phyloP scores from a whole-genome alignment of 2,329 filamentous ascomycete species.

The Aureobasidium sp. region DNA sequence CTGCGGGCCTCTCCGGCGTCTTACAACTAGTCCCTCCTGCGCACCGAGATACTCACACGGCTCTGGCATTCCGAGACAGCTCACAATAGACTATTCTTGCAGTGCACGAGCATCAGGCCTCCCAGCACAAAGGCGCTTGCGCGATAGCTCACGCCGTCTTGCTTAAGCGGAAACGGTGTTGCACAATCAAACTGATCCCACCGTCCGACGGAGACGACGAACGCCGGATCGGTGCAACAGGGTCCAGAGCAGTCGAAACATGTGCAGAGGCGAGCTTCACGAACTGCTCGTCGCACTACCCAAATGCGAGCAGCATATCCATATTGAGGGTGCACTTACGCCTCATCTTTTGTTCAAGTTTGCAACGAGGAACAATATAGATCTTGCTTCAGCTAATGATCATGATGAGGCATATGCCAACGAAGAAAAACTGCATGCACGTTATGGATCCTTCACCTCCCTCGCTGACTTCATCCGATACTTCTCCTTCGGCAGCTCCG shows the following conservation, averaged over 20 bases:
- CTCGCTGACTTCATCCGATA: conserved; percentile 6
- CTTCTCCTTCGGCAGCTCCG: conserved; percentile 1
- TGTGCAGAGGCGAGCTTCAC: conserved; percentile 1
- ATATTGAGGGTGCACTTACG: conserved; percentile 11
- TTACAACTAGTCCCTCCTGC: background rate
- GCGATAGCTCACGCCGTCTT: background rate
- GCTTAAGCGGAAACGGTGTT: background rate
- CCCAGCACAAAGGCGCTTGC: background rate
- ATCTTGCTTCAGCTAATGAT: background rate
- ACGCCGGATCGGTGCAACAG: background rate
- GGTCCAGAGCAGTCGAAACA: background rate
- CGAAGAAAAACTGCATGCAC: background rate
- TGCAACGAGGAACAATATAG: conserved; percentile 1
- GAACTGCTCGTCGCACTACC: conserved; percentile 2
- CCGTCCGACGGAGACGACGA: background rate
- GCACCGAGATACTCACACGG: background rate
- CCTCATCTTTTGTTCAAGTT: conserved; percentile 3
- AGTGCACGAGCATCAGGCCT: conserved; percentile 6
- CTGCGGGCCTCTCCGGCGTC: conserved; percentile 3
- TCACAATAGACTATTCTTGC: background rate
- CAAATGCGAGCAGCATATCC: conserved; percentile 13
- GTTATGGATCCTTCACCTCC: conserved; percentile 2
- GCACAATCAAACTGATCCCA: background rate
- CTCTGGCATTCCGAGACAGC: background rate
- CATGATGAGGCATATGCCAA: background rate